Conservation (phyloP, 768 basidiomycete genomes). For the Hemileccinum impolitum region DNA sequence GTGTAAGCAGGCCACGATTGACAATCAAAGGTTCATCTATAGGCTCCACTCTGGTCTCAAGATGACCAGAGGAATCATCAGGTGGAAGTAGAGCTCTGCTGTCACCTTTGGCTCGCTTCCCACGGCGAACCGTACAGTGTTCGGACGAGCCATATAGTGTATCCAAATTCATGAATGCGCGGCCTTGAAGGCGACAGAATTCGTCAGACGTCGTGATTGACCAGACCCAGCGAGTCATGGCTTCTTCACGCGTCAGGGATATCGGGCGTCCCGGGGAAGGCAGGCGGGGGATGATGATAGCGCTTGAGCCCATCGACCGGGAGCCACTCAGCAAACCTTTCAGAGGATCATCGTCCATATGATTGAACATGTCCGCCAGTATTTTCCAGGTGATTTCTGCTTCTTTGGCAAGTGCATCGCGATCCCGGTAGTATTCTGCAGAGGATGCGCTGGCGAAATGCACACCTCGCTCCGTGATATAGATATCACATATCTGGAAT, state of each 20-base stretch:
- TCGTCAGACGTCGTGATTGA: slow-evolving; percentile 15
- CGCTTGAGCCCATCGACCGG: background rate
- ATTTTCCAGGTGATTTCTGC: slow-evolving; percentile 18
- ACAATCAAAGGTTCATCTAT: slow-evolving; percentile 19
- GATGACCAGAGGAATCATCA: slow-evolving; percentile 12
- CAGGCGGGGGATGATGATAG: slow-evolving; percentile 27
- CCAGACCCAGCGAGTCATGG: slow-evolving; percentile 21
- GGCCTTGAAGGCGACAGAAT: background rate
- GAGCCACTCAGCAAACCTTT: background rate
- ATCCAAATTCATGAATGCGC: background rate
- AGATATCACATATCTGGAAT: slow-evolving; percentile 21
- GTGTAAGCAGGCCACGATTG: background rate
- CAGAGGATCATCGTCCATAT: slow-evolving; percentile 5
- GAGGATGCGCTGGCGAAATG: slow-evolving; percentile 24
- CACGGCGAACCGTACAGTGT: background rate
- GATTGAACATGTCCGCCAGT: slow-evolving; percentile 20
- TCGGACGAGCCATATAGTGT: background rate
- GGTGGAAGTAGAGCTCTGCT: slow-evolving; percentile 10
- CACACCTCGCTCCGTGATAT: slow-evolving; percentile 28
- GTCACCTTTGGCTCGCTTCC: slow-evolving; percentile 9
- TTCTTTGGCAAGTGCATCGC: slow-evolving; percentile 23
- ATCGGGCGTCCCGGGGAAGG: slow-evolving; percentile 22
- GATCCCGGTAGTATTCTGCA: slow-evolving; percentile 18
- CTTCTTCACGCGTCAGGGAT: slow-evolving; percentile 14
- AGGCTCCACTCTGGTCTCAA: background rate